These are phyloP conservation scores for Crithidia acanthocephali DNA, from an alignment of 208 protist species.

Conservation along the genomic window DNA sequence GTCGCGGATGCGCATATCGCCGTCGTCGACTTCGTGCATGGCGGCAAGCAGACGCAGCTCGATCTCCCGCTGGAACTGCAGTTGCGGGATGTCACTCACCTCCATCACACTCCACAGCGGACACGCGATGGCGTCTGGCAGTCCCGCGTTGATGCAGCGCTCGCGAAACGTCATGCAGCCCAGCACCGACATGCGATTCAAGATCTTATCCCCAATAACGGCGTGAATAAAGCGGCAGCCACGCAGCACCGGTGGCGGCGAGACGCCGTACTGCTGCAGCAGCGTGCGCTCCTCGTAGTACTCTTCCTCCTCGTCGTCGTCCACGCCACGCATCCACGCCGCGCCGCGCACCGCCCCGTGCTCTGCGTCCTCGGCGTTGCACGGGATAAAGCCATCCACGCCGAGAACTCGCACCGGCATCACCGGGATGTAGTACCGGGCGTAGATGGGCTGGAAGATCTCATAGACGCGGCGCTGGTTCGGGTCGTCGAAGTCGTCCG, in stretches of 20 bases:
- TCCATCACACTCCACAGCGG: slow-evolving; percentile 41
- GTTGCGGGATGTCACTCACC: slow-evolving; percentile 41
- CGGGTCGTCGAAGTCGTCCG: slow-evolving; percentile 19
- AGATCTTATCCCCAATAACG: slow-evolving; percentile 35
- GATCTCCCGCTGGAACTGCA: slow-evolving; percentile 45
- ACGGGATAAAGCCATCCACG: slow-evolving; percentile 39
- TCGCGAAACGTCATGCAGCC: slow-evolving; percentile 35
- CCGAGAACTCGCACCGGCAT: slow-evolving; percentile 50
- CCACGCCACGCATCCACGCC: slow-evolving; percentile 48
- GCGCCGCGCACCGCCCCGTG: slow-evolving; percentile 27
- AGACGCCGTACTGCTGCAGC: slow-evolving; percentile 17
- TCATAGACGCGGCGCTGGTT: slow-evolving; percentile 27
- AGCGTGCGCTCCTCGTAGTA: slow-evolving; percentile 23
- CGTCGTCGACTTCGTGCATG: slow-evolving; percentile 36
- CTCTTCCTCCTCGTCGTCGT: slow-evolving; percentile 13
- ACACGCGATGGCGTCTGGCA: slow-evolving; percentile 43
- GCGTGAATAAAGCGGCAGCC: slow-evolving; percentile 46
- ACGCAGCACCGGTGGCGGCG: slow-evolving; percentile 46
- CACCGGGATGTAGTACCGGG: slow-evolving; percentile 41
- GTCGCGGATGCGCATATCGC: slow-evolving; percentile 34
- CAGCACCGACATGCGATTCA: slow-evolving; percentile 40
- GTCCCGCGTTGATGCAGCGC: slow-evolving; percentile 33
- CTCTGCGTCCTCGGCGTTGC: neutral
- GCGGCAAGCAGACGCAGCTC: slow-evolving; percentile 39
- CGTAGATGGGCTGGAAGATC: slow-evolving; percentile 31